Base-by-base conservation (phyloP, 805 yeast species). In the Saccharomycopsis amapae region DNA sequence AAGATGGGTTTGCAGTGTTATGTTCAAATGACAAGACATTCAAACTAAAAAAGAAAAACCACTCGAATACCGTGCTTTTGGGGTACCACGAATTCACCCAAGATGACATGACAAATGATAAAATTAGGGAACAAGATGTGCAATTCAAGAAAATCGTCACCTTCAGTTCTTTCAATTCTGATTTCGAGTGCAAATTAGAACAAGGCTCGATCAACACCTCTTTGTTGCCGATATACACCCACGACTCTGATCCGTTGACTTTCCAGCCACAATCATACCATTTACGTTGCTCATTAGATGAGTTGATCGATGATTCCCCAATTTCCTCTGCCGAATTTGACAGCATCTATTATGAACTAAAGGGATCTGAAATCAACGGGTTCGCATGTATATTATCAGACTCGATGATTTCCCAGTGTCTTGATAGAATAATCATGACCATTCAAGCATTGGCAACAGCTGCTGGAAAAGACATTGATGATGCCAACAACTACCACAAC, bases 11-110 rank as follows among this genome's bases (percentile, higher is more conserved):
- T 37, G 74, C 85, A 6, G 86, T 77, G 25, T 59, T 87, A 13
- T 81, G 89, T 48, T 75, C 90, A 1, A 54, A 63, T 2, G 53
- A 63, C 24, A 61, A 68, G 42, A 83, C 95, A 0, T 88, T 76
- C 75, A 67, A 69, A 38, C 55, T 88, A 15, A 70, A 86, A 43
- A 89, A 83, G 56, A 81, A 84, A 67, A 85, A 86, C 58, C 97
- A 90, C 61, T 84, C 96, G 5, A 88, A 90, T 60, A 75, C 90
- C 3, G 79, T 85, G n/a, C 59, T 87, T 53, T 50, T 88, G 19
- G 56, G 52, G 12, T 56, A 51, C 4, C 41, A 48, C 13, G 31
- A 47, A 7, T 24, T 34, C n/a, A 32, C 18, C 5, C 63, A 37
- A 50, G 61, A 7, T 17, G 50, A 37, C 40, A 10, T 17, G 7